A percentile compares a stretch with the other conserved stretches of the same genome.
phyloP scores from a whole-genome alignment of 1,284 basidiomycete genomes.

The Trichosporon ovoides region DNA sequence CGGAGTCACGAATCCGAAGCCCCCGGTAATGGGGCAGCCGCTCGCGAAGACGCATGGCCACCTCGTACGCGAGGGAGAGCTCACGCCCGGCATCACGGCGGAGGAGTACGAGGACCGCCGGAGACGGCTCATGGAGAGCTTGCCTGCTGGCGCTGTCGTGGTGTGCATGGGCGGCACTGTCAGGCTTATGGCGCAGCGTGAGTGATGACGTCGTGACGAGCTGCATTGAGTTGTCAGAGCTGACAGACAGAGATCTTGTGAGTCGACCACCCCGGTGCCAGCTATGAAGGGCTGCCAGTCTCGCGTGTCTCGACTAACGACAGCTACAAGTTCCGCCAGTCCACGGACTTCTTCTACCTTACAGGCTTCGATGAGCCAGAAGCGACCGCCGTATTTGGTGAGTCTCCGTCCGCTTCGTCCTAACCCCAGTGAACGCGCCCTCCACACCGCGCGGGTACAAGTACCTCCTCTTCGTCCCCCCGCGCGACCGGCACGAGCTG shows the following conservation, averaged over 20 bases:
- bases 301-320: too few relatives aligned
- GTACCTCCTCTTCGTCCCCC: conserved; percentile 79
- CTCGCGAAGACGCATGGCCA: conserved; percentile 71
- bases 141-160: conserved; percentile 73
- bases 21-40: conserved; percentile 70
- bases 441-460: conserved; percentile 69
- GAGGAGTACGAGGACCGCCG: conserved; percentile 80
- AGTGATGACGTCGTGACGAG: conserved; percentile 44
- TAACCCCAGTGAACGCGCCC: conserved; percentile 35
- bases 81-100: conserved; percentile 77
- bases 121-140: conserved; percentile 63
- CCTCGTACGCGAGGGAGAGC: conserved; percentile 62
- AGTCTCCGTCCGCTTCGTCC: neutral
- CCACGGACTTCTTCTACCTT: conserved; percentile 88
- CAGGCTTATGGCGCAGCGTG: conserved; percentile 82
- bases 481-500: conserved; percentile 70
- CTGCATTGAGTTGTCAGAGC: neutral
- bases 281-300: too few relatives aligned
- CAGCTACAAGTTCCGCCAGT: conserved; percentile 92
- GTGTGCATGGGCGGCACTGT: conserved; percentile 73
- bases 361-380: conserved; percentile 94
- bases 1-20: conserved; percentile 51
- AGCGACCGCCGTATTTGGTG: conserved; percentile 76
- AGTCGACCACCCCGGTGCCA: too few relatives aligned
- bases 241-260: conserved; percentile 54